Evolutionary conservation across 75 land plant species (phyloP).

Genomic region (Cunninghamia lanceolata): DNA sequence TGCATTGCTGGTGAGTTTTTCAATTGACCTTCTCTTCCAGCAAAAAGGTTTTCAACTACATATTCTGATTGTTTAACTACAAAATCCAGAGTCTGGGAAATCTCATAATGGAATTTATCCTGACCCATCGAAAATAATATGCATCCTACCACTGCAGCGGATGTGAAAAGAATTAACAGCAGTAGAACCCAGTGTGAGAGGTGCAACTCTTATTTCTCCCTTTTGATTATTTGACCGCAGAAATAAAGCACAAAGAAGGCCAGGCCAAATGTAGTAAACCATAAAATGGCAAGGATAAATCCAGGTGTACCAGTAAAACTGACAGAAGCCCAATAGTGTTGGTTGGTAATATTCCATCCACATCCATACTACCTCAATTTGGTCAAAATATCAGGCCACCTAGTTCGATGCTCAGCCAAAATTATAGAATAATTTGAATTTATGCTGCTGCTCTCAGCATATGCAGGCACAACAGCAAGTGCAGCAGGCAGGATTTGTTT

Average conservation of each 20-base stretch:
- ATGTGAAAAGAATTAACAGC: conserved; percentile 57
- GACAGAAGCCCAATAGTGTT: conserved; percentile 93
- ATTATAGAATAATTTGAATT: conserved; percentile 31
- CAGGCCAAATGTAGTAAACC: conserved; percentile 62
- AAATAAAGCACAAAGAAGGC: conserved; percentile 32
- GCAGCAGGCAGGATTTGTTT: conserved; percentile 9
- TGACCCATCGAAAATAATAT: conserved; percentile 7
- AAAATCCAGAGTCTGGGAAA: conserved; percentile 4
- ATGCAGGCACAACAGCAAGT: conserved; percentile 12
- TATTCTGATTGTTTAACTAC: conserved; percentile 63
- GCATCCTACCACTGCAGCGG: conserved; percentile 39
- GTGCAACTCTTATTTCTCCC: conserved; percentile 19
- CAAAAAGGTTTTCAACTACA: conserved; percentile 64
- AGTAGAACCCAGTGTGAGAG: conserved; percentile 37
- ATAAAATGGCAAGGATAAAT: conserved; percentile 63
- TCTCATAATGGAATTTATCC: conserved; percentile 13
- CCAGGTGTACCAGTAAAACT: conserved; percentile 79
- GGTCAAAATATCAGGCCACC: conserved; percentile 62
- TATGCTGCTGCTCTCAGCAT: not conserved
- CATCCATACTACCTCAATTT: conserved; percentile 49
- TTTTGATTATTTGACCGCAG: conserved; percentile 45
- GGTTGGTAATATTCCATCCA: conserved; percentile 84
- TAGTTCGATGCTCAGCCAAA: conserved; percentile 67
- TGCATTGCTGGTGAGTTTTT: too few species aligned
- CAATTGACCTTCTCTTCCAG: too few species aligned